These are phyloP conservation scores for Fusarium transvaalense DNA, from an alignment of 2,329 filamentous ascomycete genomes.

Conservation along the genomic window DNA sequence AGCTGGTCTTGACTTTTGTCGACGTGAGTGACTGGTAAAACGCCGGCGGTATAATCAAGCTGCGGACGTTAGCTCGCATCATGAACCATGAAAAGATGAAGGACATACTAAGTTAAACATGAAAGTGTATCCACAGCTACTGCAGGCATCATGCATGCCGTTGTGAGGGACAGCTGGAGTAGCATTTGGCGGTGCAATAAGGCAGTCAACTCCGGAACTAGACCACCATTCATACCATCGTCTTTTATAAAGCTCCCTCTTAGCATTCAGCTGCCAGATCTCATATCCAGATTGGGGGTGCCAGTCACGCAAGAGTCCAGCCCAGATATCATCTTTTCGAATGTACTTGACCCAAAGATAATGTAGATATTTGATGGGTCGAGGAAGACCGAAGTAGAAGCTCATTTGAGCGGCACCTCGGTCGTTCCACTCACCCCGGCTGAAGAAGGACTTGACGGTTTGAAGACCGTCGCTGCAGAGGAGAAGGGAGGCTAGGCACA, in stretches of 20 bases:
- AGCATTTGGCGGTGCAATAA: conserved; percentile 88
- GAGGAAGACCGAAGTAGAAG: too few species aligned
- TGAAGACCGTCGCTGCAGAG: too few species aligned
- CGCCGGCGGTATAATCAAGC: conserved; percentile 87
- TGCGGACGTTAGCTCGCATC: conserved; percentile 6
- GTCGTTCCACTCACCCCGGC: too few species aligned
- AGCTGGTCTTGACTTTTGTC: too few species aligned
- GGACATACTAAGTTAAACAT: conserved; percentile 81
- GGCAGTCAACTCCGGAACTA: conserved; percentile 76
- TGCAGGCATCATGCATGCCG: conserved; percentile 86
- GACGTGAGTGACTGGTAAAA: conserved; percentile 60
- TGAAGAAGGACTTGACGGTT: too few species aligned
- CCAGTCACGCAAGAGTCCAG: conserved; percentile 77
- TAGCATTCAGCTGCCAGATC: conserved; percentile 84
- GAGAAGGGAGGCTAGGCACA: too few species aligned
- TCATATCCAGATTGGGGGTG: conserved; percentile 78
- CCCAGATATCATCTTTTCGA: too few species aligned
- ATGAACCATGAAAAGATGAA: not conserved
- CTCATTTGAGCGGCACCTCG: too few species aligned
- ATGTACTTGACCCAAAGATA: too few species aligned
- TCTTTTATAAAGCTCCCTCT: conserved; percentile 78
- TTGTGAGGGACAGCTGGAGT: conserved; percentile 89
- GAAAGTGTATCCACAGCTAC: conserved; percentile 93
- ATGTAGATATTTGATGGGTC: too few species aligned
- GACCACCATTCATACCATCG: conserved; percentile 89